These are phyloP conservation scores for Xanthoparmelia taractica DNA, from an alignment of 495 filamentous ascomycete genomes.

Conservation along the genomic window DNA sequence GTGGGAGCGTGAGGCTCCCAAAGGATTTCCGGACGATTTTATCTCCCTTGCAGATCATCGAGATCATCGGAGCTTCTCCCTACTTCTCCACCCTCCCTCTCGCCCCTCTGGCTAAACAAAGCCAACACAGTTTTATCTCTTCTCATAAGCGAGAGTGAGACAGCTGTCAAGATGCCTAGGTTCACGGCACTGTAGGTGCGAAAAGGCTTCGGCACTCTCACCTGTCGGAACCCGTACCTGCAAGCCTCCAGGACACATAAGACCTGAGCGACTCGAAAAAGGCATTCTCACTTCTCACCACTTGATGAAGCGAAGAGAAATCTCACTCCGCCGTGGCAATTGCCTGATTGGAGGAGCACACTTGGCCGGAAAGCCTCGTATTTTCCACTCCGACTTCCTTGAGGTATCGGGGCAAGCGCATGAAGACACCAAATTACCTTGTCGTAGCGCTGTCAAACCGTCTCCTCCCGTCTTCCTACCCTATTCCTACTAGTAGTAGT, in stretches of 20 bases:
- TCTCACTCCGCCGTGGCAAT: background rate
- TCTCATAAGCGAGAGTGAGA: background rate
- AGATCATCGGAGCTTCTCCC: conserved; percentile 8
- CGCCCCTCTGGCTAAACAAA: background rate
- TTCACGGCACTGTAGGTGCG: background rate
- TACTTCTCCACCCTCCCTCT: background rate
- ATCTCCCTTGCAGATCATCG: conserved; percentile 16
- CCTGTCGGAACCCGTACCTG: background rate
- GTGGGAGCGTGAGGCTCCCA: conserved; percentile 5
- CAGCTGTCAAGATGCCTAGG: conserved; percentile 3
- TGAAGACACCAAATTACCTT: background rate
- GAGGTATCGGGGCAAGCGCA: too few relatives aligned
- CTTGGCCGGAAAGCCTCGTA: background rate
- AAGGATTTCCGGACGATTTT: conserved; percentile 7
- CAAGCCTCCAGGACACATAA: conserved; percentile 2
- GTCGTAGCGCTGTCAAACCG: conserved; percentile 1
- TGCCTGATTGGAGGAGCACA: background rate
- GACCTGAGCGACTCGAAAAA: background rate
- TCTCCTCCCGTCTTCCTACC: background rate
- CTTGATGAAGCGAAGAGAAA: background rate
- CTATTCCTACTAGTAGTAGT: background rate
- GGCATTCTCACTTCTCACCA: background rate
- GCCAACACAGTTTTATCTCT: background rate
- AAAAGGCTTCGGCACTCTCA: background rate
- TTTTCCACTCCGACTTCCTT: background rate